phyloP scores from a whole-genome alignment of 805 yeast species.

The Wickerhamomyces chambardii region DNA sequence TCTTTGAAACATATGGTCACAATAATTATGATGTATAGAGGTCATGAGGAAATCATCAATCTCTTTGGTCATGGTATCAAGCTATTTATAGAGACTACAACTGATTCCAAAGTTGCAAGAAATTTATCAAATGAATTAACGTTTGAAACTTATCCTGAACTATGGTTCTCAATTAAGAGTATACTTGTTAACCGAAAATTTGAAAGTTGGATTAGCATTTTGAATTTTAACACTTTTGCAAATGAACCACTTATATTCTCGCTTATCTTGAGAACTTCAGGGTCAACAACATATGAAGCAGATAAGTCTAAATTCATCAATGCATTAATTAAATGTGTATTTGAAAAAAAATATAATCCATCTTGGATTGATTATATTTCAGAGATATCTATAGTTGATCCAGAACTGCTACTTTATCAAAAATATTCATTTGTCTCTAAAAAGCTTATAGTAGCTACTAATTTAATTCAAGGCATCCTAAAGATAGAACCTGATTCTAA shows the following conservation, averaged over 20 bases:
- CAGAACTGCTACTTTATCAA: conserved; percentile 4
- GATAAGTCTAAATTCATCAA: conserved; percentile 10
- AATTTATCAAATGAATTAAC: conserved; percentile 8
- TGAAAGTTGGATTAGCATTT: conserved; percentile 15
- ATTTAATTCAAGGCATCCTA: conserved; percentile 8
- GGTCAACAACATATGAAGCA: conserved; percentile 5
- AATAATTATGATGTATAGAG: conserved; percentile 4
- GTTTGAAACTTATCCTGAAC: conserved; percentile 9
- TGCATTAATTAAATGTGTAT: conserved; percentile 8
- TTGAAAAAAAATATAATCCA: conserved; percentile 4
- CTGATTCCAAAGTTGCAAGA: conserved; percentile 4
- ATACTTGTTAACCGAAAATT: conserved; percentile 7
- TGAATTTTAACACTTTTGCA: conserved; percentile 11
- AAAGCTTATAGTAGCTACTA: conserved; percentile 10
- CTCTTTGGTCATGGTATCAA: conserved; percentile 2
- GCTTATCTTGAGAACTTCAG: conserved; percentile 12
- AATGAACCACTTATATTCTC: conserved; percentile 13
- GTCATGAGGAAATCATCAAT: conserved; percentile 4
- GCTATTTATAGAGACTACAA: neutral
- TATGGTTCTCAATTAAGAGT: conserved; percentile 14
- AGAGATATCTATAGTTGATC: conserved; percentile 11
- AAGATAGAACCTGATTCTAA: conserved; percentile 4
- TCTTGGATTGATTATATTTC: conserved; percentile 10
- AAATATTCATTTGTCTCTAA: conserved; percentile 11
- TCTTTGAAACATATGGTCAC: conserved; percentile 7